Percentiles rank a stretch among this genome's conserved stretches.
phyloP scores from a whole-genome alignment of 2,329 filamentous ascomycete genomes.

The Xylariaceae sp. region DNA sequence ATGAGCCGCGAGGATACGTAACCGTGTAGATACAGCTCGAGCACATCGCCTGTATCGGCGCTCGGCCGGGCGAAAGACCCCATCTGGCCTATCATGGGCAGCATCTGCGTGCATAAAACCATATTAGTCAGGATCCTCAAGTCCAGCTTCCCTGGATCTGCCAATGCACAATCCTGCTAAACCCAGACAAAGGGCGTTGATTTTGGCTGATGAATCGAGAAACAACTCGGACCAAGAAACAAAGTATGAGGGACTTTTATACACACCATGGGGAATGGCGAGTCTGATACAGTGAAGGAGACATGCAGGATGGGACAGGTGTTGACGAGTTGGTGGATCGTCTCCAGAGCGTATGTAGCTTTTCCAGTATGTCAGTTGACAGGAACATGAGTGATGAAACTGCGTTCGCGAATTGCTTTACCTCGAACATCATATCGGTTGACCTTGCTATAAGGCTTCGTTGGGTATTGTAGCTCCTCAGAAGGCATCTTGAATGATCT shows the following conservation, averaged over 20 bases:
- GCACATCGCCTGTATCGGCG: conserved; percentile 65
- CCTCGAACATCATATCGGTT: conserved; percentile 72
- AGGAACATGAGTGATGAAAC: conserved; percentile 2
- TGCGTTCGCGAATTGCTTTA: conserved; percentile 39
- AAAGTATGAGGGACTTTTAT: not conserved
- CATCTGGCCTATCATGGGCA: conserved; percentile 89
- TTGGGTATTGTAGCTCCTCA: conserved; percentile 65
- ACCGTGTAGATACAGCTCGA: conserved; percentile 83
- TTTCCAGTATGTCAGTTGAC: conserved; percentile 18
- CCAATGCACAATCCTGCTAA: not conserved
- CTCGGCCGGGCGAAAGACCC: conserved; percentile 72
- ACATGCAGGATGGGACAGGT: conserved; percentile 77
- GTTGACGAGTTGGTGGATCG: conserved; percentile 80
- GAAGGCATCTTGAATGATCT: conserved; percentile 49
- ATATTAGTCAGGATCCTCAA: too few relatives aligned
- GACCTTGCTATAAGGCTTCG: conserved; percentile 67
- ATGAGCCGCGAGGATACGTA: conserved; percentile 83
- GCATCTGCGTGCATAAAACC: too few relatives aligned
- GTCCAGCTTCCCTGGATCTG: too few relatives aligned
- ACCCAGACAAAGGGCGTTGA: not conserved
- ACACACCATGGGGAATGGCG: conserved; percentile 69
- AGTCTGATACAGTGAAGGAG: conserved; percentile 70
- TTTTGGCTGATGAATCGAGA: too few relatives aligned
- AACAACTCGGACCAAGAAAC: too few relatives aligned
- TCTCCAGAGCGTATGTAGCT: conserved; percentile 75